A percentile compares a stretch with the other conserved stretches of the same genome.
Conservation (phyloP, 208 protist genomes). For the Crithidia fasciculata region DNA sequence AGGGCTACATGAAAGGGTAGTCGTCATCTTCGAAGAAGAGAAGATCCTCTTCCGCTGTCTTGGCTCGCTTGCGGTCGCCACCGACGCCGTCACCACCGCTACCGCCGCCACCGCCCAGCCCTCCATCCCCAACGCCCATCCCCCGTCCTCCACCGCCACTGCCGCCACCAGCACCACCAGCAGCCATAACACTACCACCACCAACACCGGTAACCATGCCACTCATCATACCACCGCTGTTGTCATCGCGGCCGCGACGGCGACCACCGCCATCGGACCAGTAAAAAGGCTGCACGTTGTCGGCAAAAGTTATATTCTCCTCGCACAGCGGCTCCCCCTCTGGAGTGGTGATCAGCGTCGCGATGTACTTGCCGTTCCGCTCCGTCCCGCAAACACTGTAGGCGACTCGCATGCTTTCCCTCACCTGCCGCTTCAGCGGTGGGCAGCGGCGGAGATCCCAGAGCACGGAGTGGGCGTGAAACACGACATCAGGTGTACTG, state of each 20-base stretch:
- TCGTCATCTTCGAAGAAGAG: constrained; percentile 67
- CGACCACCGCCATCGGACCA: constrained; percentile 12
- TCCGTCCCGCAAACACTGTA: constrained; percentile 68
- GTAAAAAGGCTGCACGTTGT: constrained; percentile 37
- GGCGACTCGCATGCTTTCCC: constrained; percentile 53
- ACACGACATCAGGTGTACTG: constrained; percentile 49
- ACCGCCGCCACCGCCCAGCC: constrained; percentile 15
- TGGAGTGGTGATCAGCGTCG: constrained; percentile 69
- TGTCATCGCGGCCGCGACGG: constrained; percentile 29
- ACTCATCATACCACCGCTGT: not conserved
- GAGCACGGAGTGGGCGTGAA: constrained; percentile 57
- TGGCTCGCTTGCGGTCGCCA: constrained; percentile 38
- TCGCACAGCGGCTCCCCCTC: constrained; percentile 55
- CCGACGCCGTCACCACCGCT: constrained; percentile 19
- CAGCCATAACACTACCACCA: no score
- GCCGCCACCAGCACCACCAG: no score
- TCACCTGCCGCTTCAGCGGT: constrained; percentile 45
- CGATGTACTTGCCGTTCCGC: constrained; percentile 59
- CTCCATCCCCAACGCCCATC: not conserved
- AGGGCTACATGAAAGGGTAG: constrained; percentile 47
- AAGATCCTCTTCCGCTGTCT: constrained; percentile 60
- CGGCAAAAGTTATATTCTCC: constrained; percentile 52
- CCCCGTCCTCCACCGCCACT: constrained; percentile 6
- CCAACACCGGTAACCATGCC: no score
- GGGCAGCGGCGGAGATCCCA: constrained; percentile 53